These are phyloP conservation scores for Ziziphus jujuba DNA, from an alignment of 306 rosid species.

Conservation along the genomic window DNA sequence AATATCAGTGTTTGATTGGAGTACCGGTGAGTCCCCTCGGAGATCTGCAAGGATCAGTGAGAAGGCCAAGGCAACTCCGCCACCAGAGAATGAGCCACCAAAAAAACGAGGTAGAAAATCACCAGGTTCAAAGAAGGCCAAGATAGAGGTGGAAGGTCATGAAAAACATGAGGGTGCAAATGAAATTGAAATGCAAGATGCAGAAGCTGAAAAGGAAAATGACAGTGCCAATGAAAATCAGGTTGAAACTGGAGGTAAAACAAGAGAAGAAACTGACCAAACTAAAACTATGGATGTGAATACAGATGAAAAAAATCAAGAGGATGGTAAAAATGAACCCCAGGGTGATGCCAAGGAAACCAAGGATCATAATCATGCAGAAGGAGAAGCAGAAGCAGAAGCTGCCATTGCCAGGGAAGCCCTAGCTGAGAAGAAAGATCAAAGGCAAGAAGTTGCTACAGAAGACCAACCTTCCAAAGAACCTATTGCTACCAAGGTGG, in stretches of 20 bases:
- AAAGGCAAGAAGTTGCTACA: conserved; percentile 16
- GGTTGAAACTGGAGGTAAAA: conserved; percentile 39
- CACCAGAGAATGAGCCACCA: conserved; percentile 50
- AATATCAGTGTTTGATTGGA: conserved; percentile 83
- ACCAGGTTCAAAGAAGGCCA: conserved; percentile 57
- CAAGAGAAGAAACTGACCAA: conserved; percentile 20
- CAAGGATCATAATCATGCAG: conserved; percentile 25
- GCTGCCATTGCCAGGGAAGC: conserved; percentile 16
- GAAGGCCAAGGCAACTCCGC: conserved; percentile 69
- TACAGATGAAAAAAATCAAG: conserved; percentile 8
- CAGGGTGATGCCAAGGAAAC: conserved; percentile 31
- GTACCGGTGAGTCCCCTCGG: conserved; percentile 87
- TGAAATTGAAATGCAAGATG: conserved; percentile 4
- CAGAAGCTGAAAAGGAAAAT: conserved; percentile 13
- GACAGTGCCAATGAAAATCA: conserved; percentile 20
- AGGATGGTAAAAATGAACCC: conserved; percentile 9
- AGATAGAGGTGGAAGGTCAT: conserved; percentile 46
- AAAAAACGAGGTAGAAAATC: conserved; percentile 75
- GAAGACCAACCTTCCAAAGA: conserved; percentile 34
- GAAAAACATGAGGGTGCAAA: conserved; percentile 26
- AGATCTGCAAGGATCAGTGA: conserved; percentile 86
- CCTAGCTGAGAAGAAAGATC: conserved; percentile 31
- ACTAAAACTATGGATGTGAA: conserved; percentile 17
- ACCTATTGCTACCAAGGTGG: conserved; percentile 17
- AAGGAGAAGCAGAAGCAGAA: conserved; percentile 28